phyloP scores from a whole-genome alignment of 352 stramenopile genomes.

The Phytophthora ohioensis region DNA sequence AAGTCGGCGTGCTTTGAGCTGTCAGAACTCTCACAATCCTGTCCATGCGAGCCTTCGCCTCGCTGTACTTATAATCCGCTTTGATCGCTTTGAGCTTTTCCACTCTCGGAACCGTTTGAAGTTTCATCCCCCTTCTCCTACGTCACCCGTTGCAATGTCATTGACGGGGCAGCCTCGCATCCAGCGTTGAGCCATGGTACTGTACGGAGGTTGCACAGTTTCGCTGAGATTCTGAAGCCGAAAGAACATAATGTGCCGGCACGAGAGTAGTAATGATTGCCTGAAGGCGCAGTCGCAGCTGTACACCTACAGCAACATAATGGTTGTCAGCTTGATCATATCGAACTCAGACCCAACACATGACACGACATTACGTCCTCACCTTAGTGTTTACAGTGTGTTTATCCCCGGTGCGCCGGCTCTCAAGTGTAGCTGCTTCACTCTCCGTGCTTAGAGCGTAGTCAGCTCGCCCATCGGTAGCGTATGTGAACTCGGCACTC shows the following conservation, averaged over 20 bases:
- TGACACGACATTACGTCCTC: not conserved
- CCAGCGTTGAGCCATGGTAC: not conserved
- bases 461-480: not conserved
- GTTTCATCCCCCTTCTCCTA: not conserved
- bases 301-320: not conserved
- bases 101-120: not conserved
- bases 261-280: not conserved
- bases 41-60: not conserved
- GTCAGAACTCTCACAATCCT: not conserved
- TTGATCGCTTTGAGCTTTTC: not conserved
- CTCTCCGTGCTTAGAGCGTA: not conserved
- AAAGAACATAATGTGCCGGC: not conserved
- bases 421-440: not conserved
- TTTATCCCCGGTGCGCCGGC: not conserved
- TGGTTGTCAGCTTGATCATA: not conserved
- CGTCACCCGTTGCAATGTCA: not conserved
- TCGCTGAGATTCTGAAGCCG: not conserved
- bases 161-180: not conserved
- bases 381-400: constrained; percentile 3
- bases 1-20: not conserved
- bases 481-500: not conserved
- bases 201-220: not conserved
- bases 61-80: not conserved
- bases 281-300: not conserved
- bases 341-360: not conserved